Conservation (phyloP, 2,329 filamentous ascomycete species). For the Aspergillus brunneoviolaceus region DNA sequence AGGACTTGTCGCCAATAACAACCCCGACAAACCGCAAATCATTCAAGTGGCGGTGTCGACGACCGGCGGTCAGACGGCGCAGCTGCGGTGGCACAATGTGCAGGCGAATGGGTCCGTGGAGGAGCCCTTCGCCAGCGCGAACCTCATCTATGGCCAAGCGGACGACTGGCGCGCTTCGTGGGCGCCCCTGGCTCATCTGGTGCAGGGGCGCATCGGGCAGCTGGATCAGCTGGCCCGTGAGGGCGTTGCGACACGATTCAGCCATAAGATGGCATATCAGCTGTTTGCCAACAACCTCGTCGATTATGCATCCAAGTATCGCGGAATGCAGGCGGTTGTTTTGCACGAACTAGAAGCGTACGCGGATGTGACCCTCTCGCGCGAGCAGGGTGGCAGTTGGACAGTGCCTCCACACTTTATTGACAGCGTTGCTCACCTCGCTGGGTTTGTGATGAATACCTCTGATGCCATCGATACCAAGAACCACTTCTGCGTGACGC, state of each 20-base stretch:
- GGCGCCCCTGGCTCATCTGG: constrained; percentile 20
- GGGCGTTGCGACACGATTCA: constrained; percentile 29
- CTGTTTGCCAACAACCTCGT: constrained; percentile 31
- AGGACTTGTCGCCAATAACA: too few relatives aligned
- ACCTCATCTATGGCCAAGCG: constrained; percentile 12
- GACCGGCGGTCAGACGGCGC: constrained; percentile 28
- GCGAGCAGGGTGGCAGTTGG: constrained; percentile 9
- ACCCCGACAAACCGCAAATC: too few relatives aligned
- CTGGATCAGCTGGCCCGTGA: constrained; percentile 24
- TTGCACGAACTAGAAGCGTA: constrained; percentile 31
- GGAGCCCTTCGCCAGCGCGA: constrained; percentile 8
- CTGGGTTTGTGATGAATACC: constrained; percentile 1
- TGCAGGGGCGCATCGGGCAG: constrained; percentile 21
- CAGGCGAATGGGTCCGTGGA: background rate
- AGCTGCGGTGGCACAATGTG: too few relatives aligned
- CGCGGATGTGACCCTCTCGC: constrained; percentile 28
- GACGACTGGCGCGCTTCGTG: constrained; percentile 20
- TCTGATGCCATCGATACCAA: too few relatives aligned
- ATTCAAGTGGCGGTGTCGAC: too few relatives aligned
- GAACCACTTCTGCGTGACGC: too few relatives aligned
- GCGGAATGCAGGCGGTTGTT: constrained; percentile 32
- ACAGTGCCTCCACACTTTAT: background rate
- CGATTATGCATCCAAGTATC: constrained; percentile 30
- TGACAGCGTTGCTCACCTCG: constrained; percentile 4
- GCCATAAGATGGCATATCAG: constrained; percentile 34